Evolutionary conservation across 2,329 filamentous ascomycete species (phyloP).

Genomic region (Colletotrichum incanum): DNA sequence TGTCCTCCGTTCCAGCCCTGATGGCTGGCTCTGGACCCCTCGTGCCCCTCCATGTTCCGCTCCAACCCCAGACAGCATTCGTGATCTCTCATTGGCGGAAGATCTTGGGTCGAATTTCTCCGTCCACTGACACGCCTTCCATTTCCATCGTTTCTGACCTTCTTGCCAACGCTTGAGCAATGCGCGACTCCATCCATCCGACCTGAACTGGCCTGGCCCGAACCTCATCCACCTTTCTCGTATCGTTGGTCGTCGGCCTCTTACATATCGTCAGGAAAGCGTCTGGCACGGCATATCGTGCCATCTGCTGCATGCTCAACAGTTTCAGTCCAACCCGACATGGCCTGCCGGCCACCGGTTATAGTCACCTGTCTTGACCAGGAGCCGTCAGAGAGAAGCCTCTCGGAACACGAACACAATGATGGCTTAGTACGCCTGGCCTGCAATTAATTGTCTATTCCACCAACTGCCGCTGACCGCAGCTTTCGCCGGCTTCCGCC

Average conservation of each 20-base stretch:
- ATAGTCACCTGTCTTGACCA: constrained; percentile 7
- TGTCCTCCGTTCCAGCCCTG: background rate
- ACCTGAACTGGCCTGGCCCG: background rate
- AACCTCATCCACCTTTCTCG: constrained; percentile 8
- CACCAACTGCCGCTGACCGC: constrained; percentile 19
- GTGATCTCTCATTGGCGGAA: constrained; percentile 30
- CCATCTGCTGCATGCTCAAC: constrained; percentile 4
- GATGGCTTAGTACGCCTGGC: background rate
- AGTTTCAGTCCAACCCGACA: background rate
- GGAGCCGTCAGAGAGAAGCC: background rate
- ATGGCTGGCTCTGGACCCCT: constrained; percentile 8
- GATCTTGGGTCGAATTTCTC: constrained; percentile 23
- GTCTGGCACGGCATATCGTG: background rate
- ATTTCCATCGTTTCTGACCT: constrained; percentile 22
- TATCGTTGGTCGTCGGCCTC: background rate
- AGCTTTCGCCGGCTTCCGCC: background rate
- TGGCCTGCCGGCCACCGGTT: constrained; percentile 3
- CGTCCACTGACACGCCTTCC: constrained; percentile 30
- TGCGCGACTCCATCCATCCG: background rate
- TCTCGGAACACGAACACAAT: background rate
- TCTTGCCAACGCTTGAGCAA: constrained; percentile 4
- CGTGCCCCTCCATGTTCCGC: constrained; percentile 26
- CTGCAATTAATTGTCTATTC: constrained; percentile 7
- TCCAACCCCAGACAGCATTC: constrained; percentile 2
- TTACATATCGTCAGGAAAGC: background rate